These are phyloP conservation scores for Leccinellum rugosiceps DNA, from an alignment of 768 basidiomycete genomes.

Conservation along the genomic window DNA sequence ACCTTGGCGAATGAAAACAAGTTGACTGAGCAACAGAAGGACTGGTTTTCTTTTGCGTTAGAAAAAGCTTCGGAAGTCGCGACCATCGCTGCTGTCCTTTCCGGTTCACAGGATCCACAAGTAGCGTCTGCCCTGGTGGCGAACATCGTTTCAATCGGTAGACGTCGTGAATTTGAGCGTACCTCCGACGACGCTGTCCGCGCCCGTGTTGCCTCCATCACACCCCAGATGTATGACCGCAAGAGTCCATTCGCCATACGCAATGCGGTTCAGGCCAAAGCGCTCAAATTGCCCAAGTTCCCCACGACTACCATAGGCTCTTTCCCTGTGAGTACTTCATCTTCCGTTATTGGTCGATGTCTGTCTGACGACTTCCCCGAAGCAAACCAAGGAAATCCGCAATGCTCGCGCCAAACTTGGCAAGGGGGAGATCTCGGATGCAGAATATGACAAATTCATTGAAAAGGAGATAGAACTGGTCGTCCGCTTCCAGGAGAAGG, in stretches of 20 bases:
- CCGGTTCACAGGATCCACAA: constrained; percentile 75
- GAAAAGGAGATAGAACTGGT: constrained; percentile 94
- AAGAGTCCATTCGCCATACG: constrained; percentile 86
- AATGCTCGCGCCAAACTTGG: constrained; percentile 90
- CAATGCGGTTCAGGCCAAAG: constrained; percentile 83
- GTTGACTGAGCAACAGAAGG: constrained; percentile 83
- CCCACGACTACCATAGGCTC: constrained; percentile 98
- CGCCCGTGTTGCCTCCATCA: constrained; percentile 92
- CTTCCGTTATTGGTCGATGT: not conserved
- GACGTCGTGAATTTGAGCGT: constrained; percentile 92
- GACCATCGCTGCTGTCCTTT: constrained; percentile 78
- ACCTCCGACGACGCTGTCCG: constrained; percentile 93
- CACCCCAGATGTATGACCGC: constrained; percentile 79
- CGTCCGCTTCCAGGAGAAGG: constrained; percentile 95
- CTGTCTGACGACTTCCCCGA: constrained; percentile 13
- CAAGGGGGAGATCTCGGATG: constrained; percentile 84
- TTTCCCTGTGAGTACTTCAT: constrained; percentile 67
- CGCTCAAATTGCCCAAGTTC: constrained; percentile 92
- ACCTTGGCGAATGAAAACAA: constrained; percentile 91
- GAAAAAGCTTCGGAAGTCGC: constrained; percentile 95
- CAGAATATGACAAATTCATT: constrained; percentile 95
- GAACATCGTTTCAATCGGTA: constrained; percentile 87
- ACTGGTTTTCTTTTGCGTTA: constrained; percentile 98
- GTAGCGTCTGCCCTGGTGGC: constrained; percentile 76
- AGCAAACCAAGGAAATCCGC: constrained; percentile 99